Conservation (phyloP, 2,329 filamentous ascomycete genomes). For the Stenocarpella maydis region DNA sequence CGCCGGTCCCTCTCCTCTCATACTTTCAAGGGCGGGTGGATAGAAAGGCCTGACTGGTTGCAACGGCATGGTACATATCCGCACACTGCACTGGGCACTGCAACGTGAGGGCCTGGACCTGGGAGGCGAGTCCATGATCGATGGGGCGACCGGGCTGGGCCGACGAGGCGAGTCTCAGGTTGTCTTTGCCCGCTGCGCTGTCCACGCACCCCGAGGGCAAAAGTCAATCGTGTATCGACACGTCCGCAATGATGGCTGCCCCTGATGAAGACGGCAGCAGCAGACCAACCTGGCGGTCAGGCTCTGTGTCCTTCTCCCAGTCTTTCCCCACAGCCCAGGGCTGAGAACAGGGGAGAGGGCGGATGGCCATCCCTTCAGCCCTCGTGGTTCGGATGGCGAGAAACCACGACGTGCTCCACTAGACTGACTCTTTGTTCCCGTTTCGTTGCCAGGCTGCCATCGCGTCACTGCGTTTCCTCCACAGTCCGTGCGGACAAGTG, state of each 20-base stretch:
- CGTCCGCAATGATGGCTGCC: neutral
- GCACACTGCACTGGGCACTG: neutral
- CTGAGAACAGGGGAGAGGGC: neutral
- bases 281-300: neutral
- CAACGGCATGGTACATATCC: neutral
- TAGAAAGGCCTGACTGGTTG: conserved; percentile 14
- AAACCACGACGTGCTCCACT: neutral
- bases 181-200: neutral
- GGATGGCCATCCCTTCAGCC: conserved; percentile 13
- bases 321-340: conserved; percentile 12
- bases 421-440: neutral
- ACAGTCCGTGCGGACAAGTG: conserved; percentile 16
- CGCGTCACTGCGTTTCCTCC: conserved; percentile 3
- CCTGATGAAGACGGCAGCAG: neutral
- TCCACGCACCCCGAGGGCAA: no score
- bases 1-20: no score
- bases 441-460: conserved; percentile 16
- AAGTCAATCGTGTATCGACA: neutral
- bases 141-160: conserved; percentile 23
- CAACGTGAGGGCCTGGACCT: neutral
- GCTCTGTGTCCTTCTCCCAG: neutral
- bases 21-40: no score
- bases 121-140: conserved; percentile 6
- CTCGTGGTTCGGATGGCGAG: conserved; percentile 17
- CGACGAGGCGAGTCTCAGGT: conserved; percentile 17